Evolutionary conservation across 139 green algal genomes (phyloP), one percentile per base, ranked within the genome.

Genomic region (Astrephomene gubernaculifera): DNA sequence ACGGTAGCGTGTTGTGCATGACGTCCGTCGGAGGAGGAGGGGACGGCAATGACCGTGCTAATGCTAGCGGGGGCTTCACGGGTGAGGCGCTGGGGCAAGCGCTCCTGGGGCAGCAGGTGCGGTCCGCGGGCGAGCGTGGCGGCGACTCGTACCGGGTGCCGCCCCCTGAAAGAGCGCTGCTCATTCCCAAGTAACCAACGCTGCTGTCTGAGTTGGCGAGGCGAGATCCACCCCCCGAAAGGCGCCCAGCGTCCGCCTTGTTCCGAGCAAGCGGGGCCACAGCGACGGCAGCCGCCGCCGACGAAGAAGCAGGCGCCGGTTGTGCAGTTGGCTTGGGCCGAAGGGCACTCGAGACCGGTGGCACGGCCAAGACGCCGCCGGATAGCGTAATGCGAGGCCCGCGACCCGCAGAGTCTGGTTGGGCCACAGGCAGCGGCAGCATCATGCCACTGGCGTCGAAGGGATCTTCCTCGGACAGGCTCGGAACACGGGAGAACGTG

Each of bases 321-420:
- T n/a, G n/a, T n/a, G n/a, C n/a, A n/a, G n/a, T n/a, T n/a, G n/a
- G n/a, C n/a, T n/a, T n/a, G n/a, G n/a, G n/a, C n/a, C n/a, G n/a
- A n/a, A n/a, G n/a, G n/a, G n/a, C n/a, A n/a, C n/a, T n/a, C n/a
- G n/a, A n/a, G n/a, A 65, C 33, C 2, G 31, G 52, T 19, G 72
- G 52, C 54, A 82, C 74, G 2, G 39, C 54, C 35, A 82, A 39
- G 54, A n/a, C 39, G 38, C 74, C 74, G 38, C 74, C 74, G 3
- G 52, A 70, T 24, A 83, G 60, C 12, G 76, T 83, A 60, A 83
- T 83, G 54, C 76, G 76, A 12, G 76, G 60, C 60, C 27, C 25
- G 17, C 74, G 74, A 27, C 4, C n/a, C 7, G 54, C 27, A 1
- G 38, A 45, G 35, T 33, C 38, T 0, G n/a, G n/a, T n/a, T n/a